Evolutionary conservation across 495 filamentous ascomycete genomes (phyloP), one percentile per base, ranked within the genome.

Genomic region (Aspergillus bertholletiae): DNA sequence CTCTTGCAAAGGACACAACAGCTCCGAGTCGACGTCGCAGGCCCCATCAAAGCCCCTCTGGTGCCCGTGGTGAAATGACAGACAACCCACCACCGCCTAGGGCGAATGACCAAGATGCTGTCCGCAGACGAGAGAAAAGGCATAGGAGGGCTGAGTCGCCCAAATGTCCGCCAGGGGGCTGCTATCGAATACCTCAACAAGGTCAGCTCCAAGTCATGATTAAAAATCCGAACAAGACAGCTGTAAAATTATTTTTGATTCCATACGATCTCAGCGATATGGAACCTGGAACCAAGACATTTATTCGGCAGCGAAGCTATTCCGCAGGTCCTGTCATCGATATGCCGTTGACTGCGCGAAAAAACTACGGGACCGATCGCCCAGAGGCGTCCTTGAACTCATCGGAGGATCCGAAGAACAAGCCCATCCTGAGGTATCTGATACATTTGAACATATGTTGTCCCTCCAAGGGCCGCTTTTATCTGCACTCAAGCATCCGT

Each of bases 121-220:
- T 63, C 27, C 68, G 71, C 48, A 72, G 63, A 41, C 67, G 69
- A 26, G 76, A 77, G 59, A 85, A 80, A 63, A 77, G 72, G 54
- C 86, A 77, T 59, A 74, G 81, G 60, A 76, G 83, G 56, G 83
- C 84, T n/a, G 75, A 80, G n/a, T 88, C 86, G 21, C 85, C 84
- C 7, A 88, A 80, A 69, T 79, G 81, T 6, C 89, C 89, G 7
- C 86, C 89, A 9, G 89, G 89, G 24, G 93, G 94, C 12, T 88
- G 87, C 60, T 99, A 97, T 65, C 86, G 95, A 49, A 96, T 99
- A 44, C 95, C 94, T 0, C 89, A 96, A 65, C 88, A 92, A 62
- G 94, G 94, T 0, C 94, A 97, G 65, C 75, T 99, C 23, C 94
- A 99, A 68, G 95, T 99, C 58, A 87, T 99, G 45, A 94, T 97